Base-by-base conservation (phyloP, 768 basidiomycete genomes). In the Suillus fuscotomentosus region DNA sequence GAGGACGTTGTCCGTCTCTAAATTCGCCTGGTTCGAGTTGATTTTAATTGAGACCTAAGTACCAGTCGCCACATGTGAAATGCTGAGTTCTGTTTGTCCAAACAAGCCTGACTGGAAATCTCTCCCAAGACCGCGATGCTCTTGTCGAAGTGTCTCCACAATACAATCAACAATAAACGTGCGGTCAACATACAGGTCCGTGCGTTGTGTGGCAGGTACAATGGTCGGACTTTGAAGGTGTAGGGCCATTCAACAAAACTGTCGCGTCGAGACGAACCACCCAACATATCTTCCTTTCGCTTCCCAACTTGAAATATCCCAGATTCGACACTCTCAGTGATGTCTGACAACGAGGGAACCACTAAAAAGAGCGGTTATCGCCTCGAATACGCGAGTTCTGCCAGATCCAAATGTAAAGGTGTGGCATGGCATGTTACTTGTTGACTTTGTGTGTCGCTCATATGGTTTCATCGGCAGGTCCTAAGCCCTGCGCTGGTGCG, bases 391-490 rank as follows among this genome's bases (percentile, higher is more conserved):
- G 87, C 92, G 60, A 65, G 77, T 53, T 87, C 86, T 63, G 81
- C 78, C 65, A 83, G 91, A 64, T 81, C 91, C 42, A 90, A 90
- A 78, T 94, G 91, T 79, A 92, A 91, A 81, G 92, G 91, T 51
- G 10, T 27, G 56, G 15, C 24, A 59, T 20, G 7, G 11, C 66
- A 66, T 71, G 67, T 42, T 48, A 65, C 60, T 71, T 64, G 66
- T 71, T 72, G 69, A 62, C 73, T 66, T 67, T 67, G 41, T 65
- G 56, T 54, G 66, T 61, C 66, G 61, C 68, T 75, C 57, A 74
- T 57, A 60, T 53, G 43, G 56, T 62, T 24, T 57, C 65, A 68
- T 73, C 65, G 67, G 65, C 69, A 94, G 92, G 92, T 53, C 84
- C 88, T 54, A 92, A 91, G 77, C 92, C 92, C 66, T 93, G 91